A percentile compares a stretch with the other conserved stretches of the same genome.
These are phyloP conservation scores for Syzygium grande DNA, from an alignment of 345 rosid genomes.

Conservation along the genomic window DNA sequence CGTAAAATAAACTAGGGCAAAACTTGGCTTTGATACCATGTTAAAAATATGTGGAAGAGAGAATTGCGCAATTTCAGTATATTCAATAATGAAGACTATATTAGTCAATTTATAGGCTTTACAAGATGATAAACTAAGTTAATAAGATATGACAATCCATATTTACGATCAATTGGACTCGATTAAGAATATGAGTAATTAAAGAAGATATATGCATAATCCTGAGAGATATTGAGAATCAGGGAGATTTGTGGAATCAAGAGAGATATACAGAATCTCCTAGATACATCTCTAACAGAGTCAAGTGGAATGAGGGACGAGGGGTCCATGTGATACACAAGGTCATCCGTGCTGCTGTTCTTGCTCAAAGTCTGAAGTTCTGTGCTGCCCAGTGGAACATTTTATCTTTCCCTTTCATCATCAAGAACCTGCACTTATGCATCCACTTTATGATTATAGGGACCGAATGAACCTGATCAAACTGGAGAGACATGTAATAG, in stretches of 20 bases:
- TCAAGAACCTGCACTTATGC: background rate
- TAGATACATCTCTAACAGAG: too few relatives aligned
- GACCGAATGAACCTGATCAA: background rate
- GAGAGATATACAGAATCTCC: background rate
- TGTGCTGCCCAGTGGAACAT: too few relatives aligned
- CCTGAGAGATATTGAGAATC: background rate
- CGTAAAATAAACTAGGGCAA: background rate
- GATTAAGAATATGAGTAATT: too few relatives aligned
- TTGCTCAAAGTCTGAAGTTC: background rate
- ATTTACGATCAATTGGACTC: background rate
- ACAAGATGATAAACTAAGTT: background rate
- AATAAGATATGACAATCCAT: background rate
- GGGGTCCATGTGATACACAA: background rate
- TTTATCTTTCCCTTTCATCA: background rate
- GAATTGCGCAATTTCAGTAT: background rate
- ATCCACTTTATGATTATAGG: background rate
- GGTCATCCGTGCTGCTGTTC: rapidly evolving
- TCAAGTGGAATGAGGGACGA: rapidly evolving
- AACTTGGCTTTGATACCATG: background rate
- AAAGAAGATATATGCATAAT: background rate
- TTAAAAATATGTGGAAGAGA: background rate
- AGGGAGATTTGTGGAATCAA: background rate
- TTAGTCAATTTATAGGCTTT: background rate
- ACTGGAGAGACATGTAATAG: background rate
- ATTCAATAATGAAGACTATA: background rate